Evolutionary conservation across 176 grass and related monocot genomes (phyloP), one percentile per base, ranked within the genome.

Genomic region (Carex littledalei): DNA sequence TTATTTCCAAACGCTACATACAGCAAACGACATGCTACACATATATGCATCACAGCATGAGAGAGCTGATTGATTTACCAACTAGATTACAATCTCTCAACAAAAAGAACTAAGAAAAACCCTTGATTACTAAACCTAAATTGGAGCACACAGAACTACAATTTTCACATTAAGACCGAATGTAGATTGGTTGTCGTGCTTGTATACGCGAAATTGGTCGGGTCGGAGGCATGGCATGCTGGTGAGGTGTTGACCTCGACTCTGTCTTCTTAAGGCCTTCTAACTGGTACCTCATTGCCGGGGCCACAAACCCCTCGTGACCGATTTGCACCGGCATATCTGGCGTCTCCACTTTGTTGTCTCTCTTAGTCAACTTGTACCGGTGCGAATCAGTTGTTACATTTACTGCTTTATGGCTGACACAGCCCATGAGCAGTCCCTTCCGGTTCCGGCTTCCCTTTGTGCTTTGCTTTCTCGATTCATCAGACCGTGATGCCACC

Each of bases 381-480:
- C 21, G 43, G 52, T 34, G 52, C 29, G 74, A n/a, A 70, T 80
- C 85, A n/a, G 60, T 29, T 16, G 62, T 88, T 73, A 92, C 93
- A 65, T 94, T 60, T 2, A 98, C 88, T 0, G 93, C 88, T 80
- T 87, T 87, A 24, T 93, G 85, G 87, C 91, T 95, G 64, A 82
- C 81, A 86, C 96, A 99, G 2, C 93, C 96, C 45, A 78, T 79
- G 13, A 99, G 82, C 3, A 95, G 37, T 59, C 88, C 90, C 9
- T 69, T 84, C n/a, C 31, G 9, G 1, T 69, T 84, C n/a, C 31
- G 9, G 1, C 47, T 34, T 53, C 57, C 61, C 85, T 47, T 86
- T 50, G 29, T 80, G 32, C 3, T 58, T 14, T 71, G 34, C 59
- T 61, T 58, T 32, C 12, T 62, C 41, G 24, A 39, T 52, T 81